Conservation (phyloP, 495 filamentous ascomycete species). For the Oidiodendron maius region DNA sequence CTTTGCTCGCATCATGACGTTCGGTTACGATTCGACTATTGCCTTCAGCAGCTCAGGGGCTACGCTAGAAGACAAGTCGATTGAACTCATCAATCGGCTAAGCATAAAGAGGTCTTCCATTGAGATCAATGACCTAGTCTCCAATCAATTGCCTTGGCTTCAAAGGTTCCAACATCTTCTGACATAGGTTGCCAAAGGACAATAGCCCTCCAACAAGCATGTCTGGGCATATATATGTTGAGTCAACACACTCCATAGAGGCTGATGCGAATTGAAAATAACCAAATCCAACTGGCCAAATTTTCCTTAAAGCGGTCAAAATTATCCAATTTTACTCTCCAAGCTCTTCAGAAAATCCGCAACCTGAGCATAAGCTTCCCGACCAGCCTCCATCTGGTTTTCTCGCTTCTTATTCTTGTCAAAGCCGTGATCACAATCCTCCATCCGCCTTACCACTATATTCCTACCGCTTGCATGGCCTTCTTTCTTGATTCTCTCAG, state of each 20-base stretch:
- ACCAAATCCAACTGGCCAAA: neutral
- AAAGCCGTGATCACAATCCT: constrained; percentile 32
- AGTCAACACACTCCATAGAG: neutral
- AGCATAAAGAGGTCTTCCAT: neutral
- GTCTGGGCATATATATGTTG: constrained; percentile 2
- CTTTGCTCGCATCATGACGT: constrained; percentile 20
- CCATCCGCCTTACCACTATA: constrained; percentile 35
- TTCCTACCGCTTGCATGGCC: constrained; percentile 19
- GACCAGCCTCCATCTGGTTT: constrained; percentile 6
- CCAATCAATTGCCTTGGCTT: neutral
- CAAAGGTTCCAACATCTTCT: neutral
- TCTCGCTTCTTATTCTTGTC: constrained; percentile 4
- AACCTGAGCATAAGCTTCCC: constrained; percentile 6
- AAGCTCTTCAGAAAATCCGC: constrained; percentile 5
- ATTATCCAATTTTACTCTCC: constrained; percentile 1
- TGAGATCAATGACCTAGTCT: neutral
- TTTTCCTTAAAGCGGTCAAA: constrained; percentile 3
- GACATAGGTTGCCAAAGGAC: neutral
- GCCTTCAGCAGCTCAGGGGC: too few relatives aligned
- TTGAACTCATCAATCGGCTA: constrained; percentile 5
- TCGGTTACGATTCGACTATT: constrained; percentile 17
- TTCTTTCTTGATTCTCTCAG: constrained; percentile 24
- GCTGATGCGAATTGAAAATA: constrained; percentile 1
- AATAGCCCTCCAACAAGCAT: neutral
- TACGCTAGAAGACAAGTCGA: too few relatives aligned